Evolutionary conservation across 2,329 filamentous ascomycete genomes (phyloP).

Genomic region (Exophiala dermatitidis): DNA sequence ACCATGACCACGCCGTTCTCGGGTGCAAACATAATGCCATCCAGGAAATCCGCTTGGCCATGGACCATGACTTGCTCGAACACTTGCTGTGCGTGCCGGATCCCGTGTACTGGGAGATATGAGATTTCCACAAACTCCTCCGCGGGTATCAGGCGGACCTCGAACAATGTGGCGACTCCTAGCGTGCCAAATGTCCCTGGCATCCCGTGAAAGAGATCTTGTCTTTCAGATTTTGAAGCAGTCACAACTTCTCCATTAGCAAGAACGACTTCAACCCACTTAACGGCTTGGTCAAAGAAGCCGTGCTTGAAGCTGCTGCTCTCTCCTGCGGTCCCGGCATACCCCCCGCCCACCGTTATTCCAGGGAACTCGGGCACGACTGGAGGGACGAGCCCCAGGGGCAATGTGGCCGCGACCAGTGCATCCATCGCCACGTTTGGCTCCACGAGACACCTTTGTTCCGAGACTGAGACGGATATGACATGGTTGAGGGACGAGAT

Average conservation of each 20-base stretch:
- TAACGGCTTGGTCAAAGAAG: slow-evolving; percentile 57
- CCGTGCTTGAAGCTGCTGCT: slow-evolving; percentile 63
- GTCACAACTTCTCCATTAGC: slow-evolving; percentile 51
- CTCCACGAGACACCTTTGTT: slow-evolving; percentile 57
- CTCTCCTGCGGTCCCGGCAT: slow-evolving; percentile 61
- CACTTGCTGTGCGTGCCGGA: slow-evolving; percentile 34
- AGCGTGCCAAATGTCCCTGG: slow-evolving; percentile 60
- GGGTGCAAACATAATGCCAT: slow-evolving; percentile 45
- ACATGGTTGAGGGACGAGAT: slow-evolving; percentile 59
- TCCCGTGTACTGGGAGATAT: slow-evolving; percentile 40
- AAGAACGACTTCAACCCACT: slow-evolving; percentile 58
- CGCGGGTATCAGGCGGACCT: slow-evolving; percentile 42
- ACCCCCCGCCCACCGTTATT: slow-evolving; percentile 64
- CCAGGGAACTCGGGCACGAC: slow-evolving; percentile 67
- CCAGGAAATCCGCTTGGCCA: slow-evolving; percentile 41
- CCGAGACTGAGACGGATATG: slow-evolving; percentile 49
- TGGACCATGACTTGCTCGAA: slow-evolving; percentile 36
- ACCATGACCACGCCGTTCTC: slow-evolving; percentile 52
- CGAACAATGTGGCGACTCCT: slow-evolving; percentile 56
- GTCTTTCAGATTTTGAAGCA: slow-evolving; percentile 48
- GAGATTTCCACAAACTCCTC: slow-evolving; percentile 45
- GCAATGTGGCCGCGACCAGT: slow-evolving; percentile 53
- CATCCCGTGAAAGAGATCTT: slow-evolving; percentile 58
- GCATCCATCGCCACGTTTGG: slow-evolving; percentile 63
- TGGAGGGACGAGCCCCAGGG: slow-evolving; percentile 52